Conservation (phyloP, 768 basidiomycete genomes). For the Amylocystis lapponica region DNA sequence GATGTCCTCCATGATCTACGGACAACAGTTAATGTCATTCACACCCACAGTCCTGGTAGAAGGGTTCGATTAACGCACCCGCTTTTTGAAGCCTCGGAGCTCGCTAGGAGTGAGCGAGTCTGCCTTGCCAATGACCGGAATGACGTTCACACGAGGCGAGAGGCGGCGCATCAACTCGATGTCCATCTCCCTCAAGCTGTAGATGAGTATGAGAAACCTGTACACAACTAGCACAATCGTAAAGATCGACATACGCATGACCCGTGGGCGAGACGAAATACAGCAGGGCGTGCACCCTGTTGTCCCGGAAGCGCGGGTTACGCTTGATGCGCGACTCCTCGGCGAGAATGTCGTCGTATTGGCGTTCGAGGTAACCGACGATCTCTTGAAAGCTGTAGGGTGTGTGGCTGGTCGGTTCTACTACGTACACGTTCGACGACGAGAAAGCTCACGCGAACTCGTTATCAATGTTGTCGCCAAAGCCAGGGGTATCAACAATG, state of each 20-base stretch:
- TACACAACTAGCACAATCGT: not conserved
- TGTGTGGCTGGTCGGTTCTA: not conserved
- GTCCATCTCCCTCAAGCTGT: constrained; percentile 91
- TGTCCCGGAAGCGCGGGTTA: constrained; percentile 98
- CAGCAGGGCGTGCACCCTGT: constrained; percentile 91
- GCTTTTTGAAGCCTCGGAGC: constrained; percentile 92
- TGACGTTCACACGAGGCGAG: constrained; percentile 97
- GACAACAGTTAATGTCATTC: constrained; percentile 1
- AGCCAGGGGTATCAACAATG: constrained; percentile 97
- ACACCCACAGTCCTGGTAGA: not conserved
- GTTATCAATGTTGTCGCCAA: constrained; percentile 98
- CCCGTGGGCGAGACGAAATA: constrained; percentile 99
- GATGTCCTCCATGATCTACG: constrained; percentile 98
- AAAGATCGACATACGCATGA: constrained; percentile 66
- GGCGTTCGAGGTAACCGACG: constrained; percentile 91
- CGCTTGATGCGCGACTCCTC: constrained; percentile 99
- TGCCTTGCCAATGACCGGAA: constrained; percentile 95
- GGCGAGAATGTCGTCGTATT: constrained; percentile 98
- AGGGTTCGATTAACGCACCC: constrained; percentile 42
- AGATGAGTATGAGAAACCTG: not conserved
- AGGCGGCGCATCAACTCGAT: constrained; percentile 98
- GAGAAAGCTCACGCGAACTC: constrained; percentile 77
- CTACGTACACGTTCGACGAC: not conserved
- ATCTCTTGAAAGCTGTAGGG: constrained; percentile 87
- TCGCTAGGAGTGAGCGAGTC: constrained; percentile 93